Evolutionary conservation across 768 basidiomycete genomes (phyloP).

Genomic region (Kwoniella sp.): DNA sequence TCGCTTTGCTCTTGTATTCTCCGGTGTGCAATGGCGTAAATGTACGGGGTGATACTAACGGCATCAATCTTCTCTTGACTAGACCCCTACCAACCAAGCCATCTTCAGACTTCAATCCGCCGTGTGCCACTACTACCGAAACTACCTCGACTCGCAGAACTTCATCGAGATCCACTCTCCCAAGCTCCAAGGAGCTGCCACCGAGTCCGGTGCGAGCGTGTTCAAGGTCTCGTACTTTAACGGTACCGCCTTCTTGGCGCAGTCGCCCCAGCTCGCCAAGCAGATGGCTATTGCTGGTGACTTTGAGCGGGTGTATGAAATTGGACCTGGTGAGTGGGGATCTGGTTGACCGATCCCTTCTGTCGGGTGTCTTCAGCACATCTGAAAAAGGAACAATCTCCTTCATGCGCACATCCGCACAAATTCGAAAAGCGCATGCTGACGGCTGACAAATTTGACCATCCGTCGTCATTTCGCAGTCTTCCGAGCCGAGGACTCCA

Average conservation of each 20-base stretch:
- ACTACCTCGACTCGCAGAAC: conserved; percentile 70
- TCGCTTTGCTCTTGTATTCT: conserved; percentile 19
- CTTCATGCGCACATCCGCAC: too few relatives aligned
- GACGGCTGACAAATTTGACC: background rate
- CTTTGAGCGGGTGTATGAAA: conserved; percentile 97
- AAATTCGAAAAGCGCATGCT: background rate
- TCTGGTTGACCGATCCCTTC: background rate
- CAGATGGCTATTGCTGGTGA: conserved; percentile 99
- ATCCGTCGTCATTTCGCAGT: conserved; percentile 62
- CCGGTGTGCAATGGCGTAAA: background rate
- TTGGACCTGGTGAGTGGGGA: conserved; percentile 62
- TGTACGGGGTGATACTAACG: too few relatives aligned
- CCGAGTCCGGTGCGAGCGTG: conserved; percentile 93
- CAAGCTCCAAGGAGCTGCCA: conserved; percentile 94
- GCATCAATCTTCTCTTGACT: conserved; percentile 5
- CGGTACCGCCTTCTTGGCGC: conserved; percentile 88
- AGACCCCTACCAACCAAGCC: conserved; percentile 95
- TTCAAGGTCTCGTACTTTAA: conserved; percentile 99
- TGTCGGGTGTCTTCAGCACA: background rate
- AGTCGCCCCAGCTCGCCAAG: conserved; percentile 95
- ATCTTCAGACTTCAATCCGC: conserved; percentile 89
- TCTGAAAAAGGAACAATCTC: background rate
- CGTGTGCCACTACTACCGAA: conserved; percentile 85
- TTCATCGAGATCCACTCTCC: conserved; percentile 97
- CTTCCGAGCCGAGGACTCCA: conserved; percentile 95